Evolutionary conservation across 352 stramenopile genomes (phyloP).

Genomic region (Phytopythium cucurbitacearum): DNA sequence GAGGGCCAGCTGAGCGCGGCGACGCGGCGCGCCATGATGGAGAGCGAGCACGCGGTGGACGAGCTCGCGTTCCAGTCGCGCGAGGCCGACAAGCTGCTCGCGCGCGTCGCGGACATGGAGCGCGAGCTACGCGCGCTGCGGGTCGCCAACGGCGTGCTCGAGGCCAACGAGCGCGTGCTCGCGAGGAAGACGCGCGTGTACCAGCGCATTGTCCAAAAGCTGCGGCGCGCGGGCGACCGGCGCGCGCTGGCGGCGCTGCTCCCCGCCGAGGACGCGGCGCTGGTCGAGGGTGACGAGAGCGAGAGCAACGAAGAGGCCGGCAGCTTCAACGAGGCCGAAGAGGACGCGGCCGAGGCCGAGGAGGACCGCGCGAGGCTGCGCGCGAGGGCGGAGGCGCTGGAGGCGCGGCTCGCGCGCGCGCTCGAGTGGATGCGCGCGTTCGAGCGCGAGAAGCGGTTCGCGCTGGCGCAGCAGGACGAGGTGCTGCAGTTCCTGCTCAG

Average conservation of each 20-base stretch:
- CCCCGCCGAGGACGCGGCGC: too few species aligned
- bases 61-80: slow-evolving; percentile 69
- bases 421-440: slow-evolving; percentile 46
- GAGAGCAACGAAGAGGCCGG: slow-evolving; percentile 7
- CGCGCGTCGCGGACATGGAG: slow-evolving; percentile 34
- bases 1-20: slow-evolving; percentile 65
- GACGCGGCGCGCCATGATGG: slow-evolving; percentile 75
- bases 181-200: slow-evolving; percentile 72
- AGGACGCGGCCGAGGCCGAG: too few species aligned
- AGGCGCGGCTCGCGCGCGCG: slow-evolving; percentile 26
- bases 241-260: not conserved
- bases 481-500: slow-evolving; percentile 57
- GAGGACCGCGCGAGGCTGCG: too few species aligned
- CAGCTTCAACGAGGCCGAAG: too few species aligned
- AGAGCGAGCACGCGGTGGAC: slow-evolving; percentile 75
- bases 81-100: slow-evolving; percentile 69
- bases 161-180: slow-evolving; percentile 48
- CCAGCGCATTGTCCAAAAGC: slow-evolving; percentile 53
- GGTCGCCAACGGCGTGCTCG: slow-evolving; percentile 41
- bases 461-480: slow-evolving; percentile 59
- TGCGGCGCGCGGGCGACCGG: slow-evolving; percentile 22
- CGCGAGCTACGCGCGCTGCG: slow-evolving; percentile 36
- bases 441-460: slow-evolving; percentile 49
- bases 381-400: slow-evolving; percentile 12
- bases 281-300: slow-evolving; percentile 11